These are phyloP conservation scores for Raffaelea arxii DNA, from an alignment of 2,329 filamentous ascomycete genomes.

Conservation along the genomic window DNA sequence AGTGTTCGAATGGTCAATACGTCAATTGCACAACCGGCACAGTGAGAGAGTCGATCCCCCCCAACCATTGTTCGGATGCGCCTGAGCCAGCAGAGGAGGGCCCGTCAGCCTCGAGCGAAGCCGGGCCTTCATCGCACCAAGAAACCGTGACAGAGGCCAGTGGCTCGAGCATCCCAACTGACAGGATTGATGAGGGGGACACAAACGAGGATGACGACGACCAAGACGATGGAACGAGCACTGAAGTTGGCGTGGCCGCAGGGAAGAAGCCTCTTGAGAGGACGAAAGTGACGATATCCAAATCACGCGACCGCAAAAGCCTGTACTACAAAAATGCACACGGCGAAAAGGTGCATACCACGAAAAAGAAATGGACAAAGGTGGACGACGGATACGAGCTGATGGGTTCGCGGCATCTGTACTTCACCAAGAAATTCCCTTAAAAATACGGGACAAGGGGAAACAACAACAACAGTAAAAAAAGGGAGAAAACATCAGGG, in stretches of 20 bases:
- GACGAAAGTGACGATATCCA: neutral
- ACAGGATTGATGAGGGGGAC: neutral
- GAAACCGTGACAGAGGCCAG: no score
- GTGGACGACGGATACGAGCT: neutral
- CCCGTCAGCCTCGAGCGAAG: no score
- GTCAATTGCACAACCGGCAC: neutral
- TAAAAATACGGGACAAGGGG: no score
- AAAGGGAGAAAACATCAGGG: no score
- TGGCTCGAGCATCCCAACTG: no score
- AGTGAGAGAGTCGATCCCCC: neutral
- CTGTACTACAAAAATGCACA: neutral
- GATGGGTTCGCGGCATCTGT: neutral
- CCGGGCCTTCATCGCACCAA: no score
- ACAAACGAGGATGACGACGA: no score
- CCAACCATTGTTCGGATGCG: neutral
- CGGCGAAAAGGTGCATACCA: neutral
- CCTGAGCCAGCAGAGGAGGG: neutral
- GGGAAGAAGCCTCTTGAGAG: neutral
- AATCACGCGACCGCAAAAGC: neutral
- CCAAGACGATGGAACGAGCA: neutral
- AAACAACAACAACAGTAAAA: no score
- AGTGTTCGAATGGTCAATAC: neutral
- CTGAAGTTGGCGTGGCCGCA: neutral
- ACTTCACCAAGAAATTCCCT: neutral
- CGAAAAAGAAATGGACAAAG: neutral